phyloP scores from a whole-genome alignment of 169 alveolate genomes.

The Plasmodium vivax region DNA sequence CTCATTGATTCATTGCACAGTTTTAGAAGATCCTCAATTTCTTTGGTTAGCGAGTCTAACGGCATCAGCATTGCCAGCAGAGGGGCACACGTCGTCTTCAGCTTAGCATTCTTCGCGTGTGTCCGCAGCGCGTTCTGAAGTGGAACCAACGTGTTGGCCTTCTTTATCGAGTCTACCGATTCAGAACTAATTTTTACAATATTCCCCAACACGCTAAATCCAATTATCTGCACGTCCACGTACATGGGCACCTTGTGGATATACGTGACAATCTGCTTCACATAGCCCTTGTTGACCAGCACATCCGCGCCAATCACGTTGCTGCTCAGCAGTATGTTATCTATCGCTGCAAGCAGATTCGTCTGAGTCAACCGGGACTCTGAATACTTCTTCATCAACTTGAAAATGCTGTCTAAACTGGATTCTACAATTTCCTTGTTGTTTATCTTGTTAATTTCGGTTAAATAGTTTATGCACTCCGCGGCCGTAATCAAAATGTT shows the following conservation, averaged over 20 bases:
- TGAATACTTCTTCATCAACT: slow-evolving; percentile 87
- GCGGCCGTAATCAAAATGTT: slow-evolving; percentile 87
- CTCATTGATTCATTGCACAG: slow-evolving; percentile 83
- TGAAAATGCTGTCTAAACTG: slow-evolving; percentile 84
- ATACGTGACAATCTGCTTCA: slow-evolving; percentile 85
- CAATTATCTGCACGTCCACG: slow-evolving; percentile 87
- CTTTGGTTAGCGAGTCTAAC: slow-evolving; percentile 89
- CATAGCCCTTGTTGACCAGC: slow-evolving; percentile 82
- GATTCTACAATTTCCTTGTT: slow-evolving; percentile 77
- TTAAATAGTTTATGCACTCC: slow-evolving; percentile 81
- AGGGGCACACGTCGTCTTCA: slow-evolving; percentile 89
- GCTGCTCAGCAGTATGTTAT: slow-evolving; percentile 82
- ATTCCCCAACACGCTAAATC: slow-evolving; percentile 86
- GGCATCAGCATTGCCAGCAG: slow-evolving; percentile 91
- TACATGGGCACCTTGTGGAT: slow-evolving; percentile 89
- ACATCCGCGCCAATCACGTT: slow-evolving; percentile 81
- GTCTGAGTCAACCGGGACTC: slow-evolving; percentile 90
- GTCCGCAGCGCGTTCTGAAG: slow-evolving; percentile 88
- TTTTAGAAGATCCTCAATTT: slow-evolving; percentile 85
- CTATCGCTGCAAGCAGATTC: slow-evolving; percentile 85
- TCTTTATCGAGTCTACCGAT: slow-evolving; percentile 77
- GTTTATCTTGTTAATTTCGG: slow-evolving; percentile 80
- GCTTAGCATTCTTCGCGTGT: slow-evolving; percentile 87
- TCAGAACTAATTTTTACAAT: slow-evolving; percentile 77
- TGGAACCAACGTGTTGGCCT: slow-evolving; percentile 75